Evolutionary conservation across 2,329 filamentous ascomycete genomes (phyloP), one percentile per base, ranked within the genome.

Genomic region (Ophiocordyceps robertsii): DNA sequence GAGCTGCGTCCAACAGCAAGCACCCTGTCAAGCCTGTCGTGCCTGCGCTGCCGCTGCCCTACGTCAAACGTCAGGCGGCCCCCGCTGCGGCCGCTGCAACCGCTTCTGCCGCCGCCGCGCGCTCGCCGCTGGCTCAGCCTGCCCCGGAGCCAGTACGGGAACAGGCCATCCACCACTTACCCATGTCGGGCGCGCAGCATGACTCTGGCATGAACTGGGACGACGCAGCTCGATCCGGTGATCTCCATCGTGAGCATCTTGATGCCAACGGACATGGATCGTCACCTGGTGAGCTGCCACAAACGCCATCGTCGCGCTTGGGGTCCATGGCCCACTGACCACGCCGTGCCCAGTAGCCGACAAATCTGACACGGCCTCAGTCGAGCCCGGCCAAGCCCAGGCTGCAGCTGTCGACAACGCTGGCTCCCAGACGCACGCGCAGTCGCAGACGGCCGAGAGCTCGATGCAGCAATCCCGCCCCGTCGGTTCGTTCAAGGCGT

Each of bases 11-110:
- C 39, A 49, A 6, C 24, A 27, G 49, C 50, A 59, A 55, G 52
- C 54, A 57, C 42, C 52, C 49, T 44, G 46, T 53, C 44, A 62
- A 60, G 48, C 53, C 59, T 39, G 54, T 65, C 35, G 52, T 60
- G 44, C 63, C 63, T 45, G 63, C 56, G 43, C 57, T 66, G 38
- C 63, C 63, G 39, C 49, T 66, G 46, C 60, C 60, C 16, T 56
- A 62, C 46, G 54, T 60, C 40, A 66, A 63, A 49, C 61, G 62
- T 43, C 56, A 63, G 49, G 56, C 58, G 44, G 57, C 59, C 32
- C 51, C 57, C 11, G 51, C 57, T 19, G 54, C 59, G 32, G 54
- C 58, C 29, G 54, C 54, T 40, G 53, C 58, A 43, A 27, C 33
- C 17, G 16, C 42, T 2, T 16, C 37, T 17, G 8, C 14, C 39